Evolutionary conservation across 2,329 filamentous ascomycete species (phyloP), one percentile per base, ranked within the genome.

Genomic region (Conoideocrella luteorostrata): DNA sequence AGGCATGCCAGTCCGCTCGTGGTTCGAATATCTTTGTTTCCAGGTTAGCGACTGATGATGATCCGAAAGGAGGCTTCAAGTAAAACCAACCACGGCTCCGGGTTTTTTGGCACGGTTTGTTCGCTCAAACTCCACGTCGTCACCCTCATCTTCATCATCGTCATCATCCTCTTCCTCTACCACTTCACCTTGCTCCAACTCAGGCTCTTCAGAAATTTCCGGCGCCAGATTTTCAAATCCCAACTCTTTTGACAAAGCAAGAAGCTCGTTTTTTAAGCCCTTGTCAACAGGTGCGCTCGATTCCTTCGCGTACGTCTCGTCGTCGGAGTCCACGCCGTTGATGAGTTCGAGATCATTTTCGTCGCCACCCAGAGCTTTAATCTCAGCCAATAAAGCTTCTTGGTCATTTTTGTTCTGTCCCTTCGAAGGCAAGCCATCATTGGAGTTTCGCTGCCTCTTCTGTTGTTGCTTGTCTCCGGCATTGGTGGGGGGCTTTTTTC

Each of bases 321-420:
- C 64, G 15, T 68, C 66, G 4, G 68, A 71, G 26, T 67, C 63
- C 11, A 68, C 64, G 46, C 74, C 77, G 33, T 71, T 74, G 42
- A 85, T 72, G 26, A 85, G 70, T 28, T 78, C 74, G 34, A 82
- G 59, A 50, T 85, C 82, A 33, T 78, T 70, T 59, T 84, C 77
- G 42, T 82, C 78, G 12, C 82, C 82, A 4, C 80, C 82, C 2
- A 86, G 66, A 12, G 77, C 78, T 50, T 72, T 69, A 48, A 85
- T 85, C 55, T 85, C 82, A 44, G 78, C 72, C 7, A 85, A 63
- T 4, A 85, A 64, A 11, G 62, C 57, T 24, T 66, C 64, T n/a
- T 60, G 52, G 18, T 60, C 60, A 20, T 60, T 55, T 10, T 57
- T 52, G 13, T 36, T 24, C 28, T 48, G 43, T 20, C 52, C 52